A percentile compares a stretch with the other conserved stretches of the same genome.
Evolutionary conservation across 2,329 filamentous ascomycete genomes (phyloP).

Genomic region (Tolypocladium ovalisporum): DNA sequence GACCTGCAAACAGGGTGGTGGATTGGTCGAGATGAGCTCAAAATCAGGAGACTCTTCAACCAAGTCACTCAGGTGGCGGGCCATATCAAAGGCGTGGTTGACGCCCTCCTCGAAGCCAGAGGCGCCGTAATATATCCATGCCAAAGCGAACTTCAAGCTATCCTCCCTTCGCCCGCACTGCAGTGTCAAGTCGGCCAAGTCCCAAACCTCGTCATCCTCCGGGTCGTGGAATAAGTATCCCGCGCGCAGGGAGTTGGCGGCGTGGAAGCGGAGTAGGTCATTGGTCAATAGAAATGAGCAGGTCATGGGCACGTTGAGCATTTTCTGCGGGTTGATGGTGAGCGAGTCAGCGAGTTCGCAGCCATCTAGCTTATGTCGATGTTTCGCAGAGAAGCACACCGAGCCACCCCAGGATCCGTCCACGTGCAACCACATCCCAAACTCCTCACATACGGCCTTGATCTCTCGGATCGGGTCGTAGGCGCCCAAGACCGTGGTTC

Average conservation of each 20-base stretch:
- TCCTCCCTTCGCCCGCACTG: constrained; percentile 86
- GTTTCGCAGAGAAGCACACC: constrained; percentile 61
- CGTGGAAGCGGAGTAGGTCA: constrained; percentile 67
- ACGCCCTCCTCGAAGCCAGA: constrained; percentile 58
- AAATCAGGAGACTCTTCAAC: constrained; percentile 49
- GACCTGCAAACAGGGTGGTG: constrained; percentile 81
- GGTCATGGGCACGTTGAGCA: constrained; percentile 83
- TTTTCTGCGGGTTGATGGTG: constrained; percentile 91
- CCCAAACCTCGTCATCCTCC: constrained; percentile 56
- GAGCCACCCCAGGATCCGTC: constrained; percentile 86
- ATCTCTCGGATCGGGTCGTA: constrained; percentile 72
- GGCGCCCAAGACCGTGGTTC: constrained; percentile 82
- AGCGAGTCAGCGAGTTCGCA: constrained; percentile 66
- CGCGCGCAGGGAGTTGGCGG: constrained; percentile 74
- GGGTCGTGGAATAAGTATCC: constrained; percentile 71
- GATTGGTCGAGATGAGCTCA: constrained; percentile 59
- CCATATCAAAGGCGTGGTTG: constrained; percentile 61
- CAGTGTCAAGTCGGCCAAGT: constrained; percentile 82
- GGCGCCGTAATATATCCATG: constrained; percentile 81
- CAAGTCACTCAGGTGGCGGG: constrained; percentile 52
- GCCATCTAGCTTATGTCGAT: constrained; percentile 55
- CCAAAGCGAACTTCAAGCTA: constrained; percentile 72
- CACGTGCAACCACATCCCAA: constrained; percentile 81
- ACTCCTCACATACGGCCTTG: constrained; percentile 54
- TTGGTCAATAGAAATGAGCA: constrained; percentile 77